phyloP scores from a whole-genome alignment of 257 asterid species.

The Apocynum venetum region DNA sequence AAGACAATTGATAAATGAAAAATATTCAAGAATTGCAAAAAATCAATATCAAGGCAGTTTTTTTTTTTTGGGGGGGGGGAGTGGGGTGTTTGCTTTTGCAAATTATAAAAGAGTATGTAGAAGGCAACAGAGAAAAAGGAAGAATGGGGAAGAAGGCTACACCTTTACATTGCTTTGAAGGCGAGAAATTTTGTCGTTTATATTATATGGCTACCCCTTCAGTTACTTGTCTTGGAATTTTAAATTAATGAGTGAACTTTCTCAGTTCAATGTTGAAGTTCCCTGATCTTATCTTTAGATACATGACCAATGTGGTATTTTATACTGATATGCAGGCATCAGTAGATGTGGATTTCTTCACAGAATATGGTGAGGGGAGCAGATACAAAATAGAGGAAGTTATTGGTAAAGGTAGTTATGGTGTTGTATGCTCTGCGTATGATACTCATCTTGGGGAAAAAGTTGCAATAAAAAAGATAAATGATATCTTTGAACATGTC shows the following conservation, averaged over 20 bases:
- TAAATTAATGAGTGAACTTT: neutral
- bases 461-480: constrained; percentile 94
- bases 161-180: neutral
- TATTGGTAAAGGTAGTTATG: constrained; percentile 96
- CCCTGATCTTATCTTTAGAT: neutral
- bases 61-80: neutral
- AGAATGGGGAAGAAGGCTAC: neutral
- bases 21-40: neutral
- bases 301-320: neutral
- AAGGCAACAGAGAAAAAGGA: neutral
- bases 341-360: constrained; percentile 80
- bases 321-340: constrained; percentile 49
- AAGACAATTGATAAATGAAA: neutral
- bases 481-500: constrained; percentile 88
- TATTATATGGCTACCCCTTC: neutral
- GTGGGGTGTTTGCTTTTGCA: neutral
- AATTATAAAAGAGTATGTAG: neutral
- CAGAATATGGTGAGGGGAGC: constrained; percentile 95
- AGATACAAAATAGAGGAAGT: constrained; percentile 92
- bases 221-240: neutral
- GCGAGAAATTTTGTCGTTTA: neutral
- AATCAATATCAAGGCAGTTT: neutral
- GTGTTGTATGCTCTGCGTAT: constrained; percentile 93
- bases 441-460: constrained; percentile 86
- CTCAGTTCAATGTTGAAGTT: neutral